Base-by-base conservation (phyloP, 2,329 filamentous ascomycete genomes). In the Nothopassalora personata region DNA sequence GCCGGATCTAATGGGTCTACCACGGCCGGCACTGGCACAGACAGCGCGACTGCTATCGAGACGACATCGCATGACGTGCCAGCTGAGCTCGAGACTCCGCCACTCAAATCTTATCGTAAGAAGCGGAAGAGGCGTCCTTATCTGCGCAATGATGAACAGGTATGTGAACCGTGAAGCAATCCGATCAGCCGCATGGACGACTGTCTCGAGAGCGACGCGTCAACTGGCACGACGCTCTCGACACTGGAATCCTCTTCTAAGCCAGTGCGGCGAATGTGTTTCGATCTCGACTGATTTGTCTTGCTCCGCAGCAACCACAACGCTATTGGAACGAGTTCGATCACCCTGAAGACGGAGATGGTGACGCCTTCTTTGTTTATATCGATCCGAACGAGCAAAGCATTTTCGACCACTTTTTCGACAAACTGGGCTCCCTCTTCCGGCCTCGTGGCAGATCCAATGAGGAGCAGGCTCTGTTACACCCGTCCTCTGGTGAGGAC, bases 291-390 rank as follows among this genome's bases (percentile, higher is more conserved):
- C 23, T 23, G 23, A 23, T 23, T 1, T 23, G 23, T 23, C 23
- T 23, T 23, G 23, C 5, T 43, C 49, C n/a, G 49, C 13, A 34
- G 49, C 72, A 53, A 67, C 74, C 66, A 60, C 72, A 53, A 54
- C 60, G 70, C 23, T 94, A 93, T 70, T 95, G 90, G 90, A 93
- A 90, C 72, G 90, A 95, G 72, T 94, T 93, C 72, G 90, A 95
- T 65, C 77, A 92, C 70, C 89, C 88, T 8, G 91, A 90, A 70
- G 88, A 91, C 56, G 76, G 75, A 10, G 84, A 81, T 2, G 75
- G 80, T 13, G 66, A 68, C 47, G 82, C 81, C 31, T 94, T 91
- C 72, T 81, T 84, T 48, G 86, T 94, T 65, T 91, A 90, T 67
- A 78, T 93, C 60, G 82, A 92, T 69, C 89, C 89, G 0, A 81